These are phyloP conservation scores for Spirogloea muscicola DNA, from an alignment of 139 green algal species.

Conservation along the genomic window DNA sequence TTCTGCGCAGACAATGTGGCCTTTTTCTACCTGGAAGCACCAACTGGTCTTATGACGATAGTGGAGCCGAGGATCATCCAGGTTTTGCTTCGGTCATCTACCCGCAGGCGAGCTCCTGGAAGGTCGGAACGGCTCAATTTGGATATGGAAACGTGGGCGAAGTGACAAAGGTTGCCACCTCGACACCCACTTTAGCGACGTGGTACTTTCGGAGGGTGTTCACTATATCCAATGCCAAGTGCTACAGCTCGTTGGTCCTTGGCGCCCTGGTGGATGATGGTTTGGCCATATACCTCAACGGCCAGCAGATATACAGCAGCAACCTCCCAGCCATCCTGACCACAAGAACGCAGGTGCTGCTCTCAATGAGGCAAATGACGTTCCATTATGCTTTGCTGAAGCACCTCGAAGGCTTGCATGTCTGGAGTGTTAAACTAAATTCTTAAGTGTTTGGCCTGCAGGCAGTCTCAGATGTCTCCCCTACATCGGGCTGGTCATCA, in stretches of 20 bases:
- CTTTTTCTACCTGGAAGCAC: too few species aligned
- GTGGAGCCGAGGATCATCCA: too few species aligned
- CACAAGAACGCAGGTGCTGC: not conserved
- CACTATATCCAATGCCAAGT: not conserved
- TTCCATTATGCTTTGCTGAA: not conserved
- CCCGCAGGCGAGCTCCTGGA: not conserved
- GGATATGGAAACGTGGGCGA: constrained; percentile 3
- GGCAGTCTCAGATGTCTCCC: too few species aligned
- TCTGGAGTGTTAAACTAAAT: not conserved
- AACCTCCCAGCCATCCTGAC: constrained; percentile 16
- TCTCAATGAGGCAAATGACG: not conserved
- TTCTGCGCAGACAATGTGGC: too few species aligned
- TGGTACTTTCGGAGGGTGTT: constrained; percentile 29
- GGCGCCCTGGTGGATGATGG: constrained; percentile 7
- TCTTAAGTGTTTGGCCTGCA: not conserved
- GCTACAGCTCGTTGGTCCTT: constrained; percentile 3
- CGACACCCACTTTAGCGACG: not conserved
- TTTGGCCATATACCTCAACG: constrained; percentile 33
- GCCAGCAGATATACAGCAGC: constrained; percentile 4
- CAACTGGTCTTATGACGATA: too few species aligned
- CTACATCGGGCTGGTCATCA: too few species aligned
- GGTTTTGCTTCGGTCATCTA: too few species aligned
- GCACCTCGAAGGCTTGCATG: not conserved
- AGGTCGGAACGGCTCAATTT: not conserved
- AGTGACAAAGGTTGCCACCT: not conserved